Base-by-base conservation (phyloP, 441 rosid genomes). In the Populus tomentosa region DNA sequence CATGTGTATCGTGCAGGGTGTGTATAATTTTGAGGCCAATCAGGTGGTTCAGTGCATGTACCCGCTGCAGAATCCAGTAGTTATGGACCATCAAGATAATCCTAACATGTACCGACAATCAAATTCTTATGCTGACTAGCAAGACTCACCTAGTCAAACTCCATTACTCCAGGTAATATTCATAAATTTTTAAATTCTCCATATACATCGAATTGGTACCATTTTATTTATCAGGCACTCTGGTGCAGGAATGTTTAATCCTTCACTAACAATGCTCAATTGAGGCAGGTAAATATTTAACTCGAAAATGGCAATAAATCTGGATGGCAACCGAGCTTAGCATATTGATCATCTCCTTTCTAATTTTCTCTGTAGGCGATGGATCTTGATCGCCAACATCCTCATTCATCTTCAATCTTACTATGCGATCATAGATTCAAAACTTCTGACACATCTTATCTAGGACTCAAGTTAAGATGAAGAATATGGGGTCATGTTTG, bases 81-180 rank as follows among this genome's bases (percentile, higher is more conserved):
- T 62, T 21, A 75, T 30, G 65, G 33, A n/a, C 63, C 65, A 67
- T 75, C 65, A 65, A 75, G 77, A 75, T 75, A 11, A n/a, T 67
- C 77, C 71, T 21, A 67, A 67, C 53, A 9, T 67, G 53, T 32
- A 32, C 64, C 71, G 67, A 50, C 71, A 67, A 30, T 65, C 77
- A 24, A 65, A 18, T 56, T 66, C 67, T 75, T 75, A 21, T n/a
- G 53, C 32, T 21, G 77, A 75, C 32, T 71, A 67, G 71, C 77
- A n/a, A 28, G 77, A 67, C 63, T 46, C 77, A 6, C 46, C 65
- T 67, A 38, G 32, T 20, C 71, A 46, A 75, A 28, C 64, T 75
- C 77, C 71, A 10, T 26, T 67, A 1, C 46, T 75, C 26, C 56
- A 75, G 56, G 72, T 67, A 50, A 13, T 2, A 26, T 28, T 40